Conservation (phyloP, 2,329 filamentous ascomycete species). For the Fusarium cicatricum region DNA sequence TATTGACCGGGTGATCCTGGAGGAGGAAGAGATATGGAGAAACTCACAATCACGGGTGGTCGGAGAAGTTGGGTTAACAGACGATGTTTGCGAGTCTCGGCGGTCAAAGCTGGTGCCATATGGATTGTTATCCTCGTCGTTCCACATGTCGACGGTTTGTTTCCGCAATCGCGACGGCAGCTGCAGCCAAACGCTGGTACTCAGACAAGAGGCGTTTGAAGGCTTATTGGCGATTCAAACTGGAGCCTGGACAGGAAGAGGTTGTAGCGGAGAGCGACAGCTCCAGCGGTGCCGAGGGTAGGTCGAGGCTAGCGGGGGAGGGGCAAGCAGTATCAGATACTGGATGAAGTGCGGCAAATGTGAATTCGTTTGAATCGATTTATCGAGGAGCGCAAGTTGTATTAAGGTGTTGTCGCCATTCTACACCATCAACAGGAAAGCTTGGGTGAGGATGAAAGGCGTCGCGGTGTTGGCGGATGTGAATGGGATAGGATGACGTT, state of each 20-base stretch:
- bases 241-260: slow-evolving; percentile 25
- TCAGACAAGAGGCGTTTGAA: slow-evolving; percentile 1
- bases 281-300: slow-evolving; percentile 33
- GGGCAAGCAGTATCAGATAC: slow-evolving; percentile 30
- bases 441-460: slow-evolving; percentile 4
- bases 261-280: slow-evolving; percentile 25
- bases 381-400: slow-evolving; percentile 22
- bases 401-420: slow-evolving; percentile 35
- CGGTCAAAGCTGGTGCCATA: slow-evolving; percentile 92
- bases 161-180: slow-evolving; percentile 19
- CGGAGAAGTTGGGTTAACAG: slow-evolving; percentile 71
- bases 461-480: slow-evolving; percentile 24
- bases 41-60: slow-evolving; percentile 65
- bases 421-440: slow-evolving; percentile 6
- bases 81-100: slow-evolving; percentile 79
- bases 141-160: slow-evolving; percentile 76
- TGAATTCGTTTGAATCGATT: neutral
- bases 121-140: slow-evolving; percentile 97
- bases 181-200: slow-evolving; percentile 5
- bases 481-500: slow-evolving; percentile 38
- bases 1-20: neutral
- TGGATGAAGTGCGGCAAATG: slow-evolving; percentile 15
- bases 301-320: slow-evolving; percentile 33
- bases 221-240: slow-evolving; percentile 16
- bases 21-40: slow-evolving; percentile 4